Evolutionary conservation across 768 basidiomycete species (phyloP).

Genomic region (Hysterangium stoloniferum): DNA sequence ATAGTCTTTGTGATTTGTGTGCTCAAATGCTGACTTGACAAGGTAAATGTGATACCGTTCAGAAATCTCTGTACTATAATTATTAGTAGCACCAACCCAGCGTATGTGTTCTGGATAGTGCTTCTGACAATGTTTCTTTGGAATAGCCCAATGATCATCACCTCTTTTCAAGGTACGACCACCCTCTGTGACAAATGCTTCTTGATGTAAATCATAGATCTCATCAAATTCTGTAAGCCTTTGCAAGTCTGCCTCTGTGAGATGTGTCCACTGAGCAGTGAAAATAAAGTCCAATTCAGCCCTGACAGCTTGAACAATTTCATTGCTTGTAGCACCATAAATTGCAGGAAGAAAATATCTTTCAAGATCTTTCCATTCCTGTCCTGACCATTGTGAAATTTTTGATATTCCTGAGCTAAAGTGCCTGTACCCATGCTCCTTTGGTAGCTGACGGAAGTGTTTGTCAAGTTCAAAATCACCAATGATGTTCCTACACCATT

Average conservation of each 20-base stretch:
- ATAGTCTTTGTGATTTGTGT: constrained; percentile 13
- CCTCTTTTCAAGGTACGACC: constrained; percentile 10
- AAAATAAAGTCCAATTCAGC: constrained; percentile 30
- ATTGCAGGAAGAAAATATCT: constrained; percentile 22
- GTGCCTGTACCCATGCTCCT: constrained; percentile 27
- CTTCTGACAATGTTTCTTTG: constrained; percentile 14
- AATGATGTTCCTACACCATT: constrained; percentile 18
- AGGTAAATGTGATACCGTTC: constrained; percentile 3
- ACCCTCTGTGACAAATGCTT: constrained; percentile 23
- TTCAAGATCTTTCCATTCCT: constrained; percentile 31
- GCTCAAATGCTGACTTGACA: constrained; percentile 12
- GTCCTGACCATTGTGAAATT: constrained; percentile 36
- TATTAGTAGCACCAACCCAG: constrained; percentile 8
- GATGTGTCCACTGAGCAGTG: constrained; percentile 22
- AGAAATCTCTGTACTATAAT: constrained; percentile 14
- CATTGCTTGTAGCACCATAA: not conserved
- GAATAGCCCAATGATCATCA: constrained; percentile 14
- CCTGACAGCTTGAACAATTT: constrained; percentile 20
- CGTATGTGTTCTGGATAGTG: constrained; percentile 7
- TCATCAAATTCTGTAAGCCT: constrained; percentile 19
- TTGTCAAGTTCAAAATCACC: constrained; percentile 30
- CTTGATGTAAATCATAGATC: constrained; percentile 23
- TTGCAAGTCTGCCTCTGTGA: constrained; percentile 21
- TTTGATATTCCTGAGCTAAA: constrained; percentile 37
- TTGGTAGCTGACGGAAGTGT: constrained; percentile 25